Evolutionary conservation across 805 yeast species (phyloP), one percentile per base, ranked within the genome.

Genomic region (Schizosaccharomyces octosporus): DNA sequence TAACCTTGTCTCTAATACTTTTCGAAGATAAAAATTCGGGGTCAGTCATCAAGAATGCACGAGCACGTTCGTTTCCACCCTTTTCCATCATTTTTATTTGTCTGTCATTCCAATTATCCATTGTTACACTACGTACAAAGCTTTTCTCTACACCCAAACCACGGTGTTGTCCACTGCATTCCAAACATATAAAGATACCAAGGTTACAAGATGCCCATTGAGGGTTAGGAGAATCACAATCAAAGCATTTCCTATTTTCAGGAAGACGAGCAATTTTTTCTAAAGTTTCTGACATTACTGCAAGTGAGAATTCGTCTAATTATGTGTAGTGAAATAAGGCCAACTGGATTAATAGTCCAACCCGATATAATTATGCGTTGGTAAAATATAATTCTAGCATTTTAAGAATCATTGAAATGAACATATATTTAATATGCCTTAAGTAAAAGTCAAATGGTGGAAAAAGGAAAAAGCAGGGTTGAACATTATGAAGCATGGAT

Each of bases 151-250:
- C 98, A 48, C 98, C 98, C 59, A 93, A 76, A 13, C 97, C 95
- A 72, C 77, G 72, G 72, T 93, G 99, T 62, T 84, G 76, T 58
- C 99, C 99, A 21, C 98, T 98, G 75, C 98, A 93, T 71, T 93
- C 99, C 51, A 93, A 78, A 72, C 98, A 93, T 69, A 93, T 90
- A 73, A 89, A 93, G 64, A 93, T 85, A 63, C 98, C 98, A 73
- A 90, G 88, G 72, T 93, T 93, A 45, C 97, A 97, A 15, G 96
- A 87, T 1, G 97, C 97, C 98, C 98, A 93, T 72, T 93, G 98
- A 9, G 98, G 98, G 70, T 89, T 90, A 63, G 95, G 95, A 0
- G 97, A 95, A 48, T 75, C 78, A 73, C 98, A 93, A 71, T 93
- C 98, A 71, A 87, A 84, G 73, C 98, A 93, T 71, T 81, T 83